phyloP scores from a whole-genome alignment of 2,329 filamentous ascomycete species.

The Beauveria brongniartii region DNA sequence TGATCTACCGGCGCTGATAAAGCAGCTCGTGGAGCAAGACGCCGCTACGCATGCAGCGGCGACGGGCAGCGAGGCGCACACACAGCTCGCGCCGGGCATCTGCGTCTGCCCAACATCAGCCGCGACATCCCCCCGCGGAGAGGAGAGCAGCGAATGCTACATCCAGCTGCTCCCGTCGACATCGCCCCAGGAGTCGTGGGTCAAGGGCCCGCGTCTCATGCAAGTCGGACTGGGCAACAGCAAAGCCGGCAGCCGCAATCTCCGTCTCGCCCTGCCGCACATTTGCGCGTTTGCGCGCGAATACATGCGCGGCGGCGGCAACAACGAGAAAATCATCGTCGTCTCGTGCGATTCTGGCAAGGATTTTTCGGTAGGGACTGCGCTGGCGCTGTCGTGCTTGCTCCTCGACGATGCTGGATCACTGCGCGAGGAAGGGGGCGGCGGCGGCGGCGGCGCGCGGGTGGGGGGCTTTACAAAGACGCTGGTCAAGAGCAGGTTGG shows the following conservation, averaged over 20 bases:
- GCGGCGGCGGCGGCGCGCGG: conserved; percentile 3
- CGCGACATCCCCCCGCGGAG: not conserved
- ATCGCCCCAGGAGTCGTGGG: conserved; percentile 36
- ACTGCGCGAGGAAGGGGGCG: conserved; percentile 17
- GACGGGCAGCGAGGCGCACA: conserved; percentile 12
- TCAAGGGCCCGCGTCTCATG: conserved; percentile 31
- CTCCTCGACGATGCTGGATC: conserved; percentile 59
- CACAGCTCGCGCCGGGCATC: conserved; percentile 28
- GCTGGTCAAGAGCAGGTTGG: conserved; percentile 67
- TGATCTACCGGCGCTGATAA: conserved; percentile 47
- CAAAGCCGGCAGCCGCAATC: conserved; percentile 74
- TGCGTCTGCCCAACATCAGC: conserved; percentile 30
- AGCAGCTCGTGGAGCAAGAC: conserved; percentile 30
- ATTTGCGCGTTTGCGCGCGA: conserved; percentile 49
- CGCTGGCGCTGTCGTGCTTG: conserved; percentile 68
- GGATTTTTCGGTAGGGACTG: conserved; percentile 71
- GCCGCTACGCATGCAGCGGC: conserved; percentile 11
- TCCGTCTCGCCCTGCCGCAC: conserved; percentile 61
- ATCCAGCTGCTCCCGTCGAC: conserved; percentile 35
- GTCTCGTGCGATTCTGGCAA: conserved; percentile 70
- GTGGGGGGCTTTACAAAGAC: conserved; percentile 55
- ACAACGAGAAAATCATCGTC: conserved; percentile 33
- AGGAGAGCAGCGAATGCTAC: conserved; percentile 21
- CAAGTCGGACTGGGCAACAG: conserved; percentile 59
- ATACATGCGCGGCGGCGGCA: conserved; percentile 23